Conservation (phyloP, 352 stramenopile genomes). For the Globisporangium sylvaticum region DNA sequence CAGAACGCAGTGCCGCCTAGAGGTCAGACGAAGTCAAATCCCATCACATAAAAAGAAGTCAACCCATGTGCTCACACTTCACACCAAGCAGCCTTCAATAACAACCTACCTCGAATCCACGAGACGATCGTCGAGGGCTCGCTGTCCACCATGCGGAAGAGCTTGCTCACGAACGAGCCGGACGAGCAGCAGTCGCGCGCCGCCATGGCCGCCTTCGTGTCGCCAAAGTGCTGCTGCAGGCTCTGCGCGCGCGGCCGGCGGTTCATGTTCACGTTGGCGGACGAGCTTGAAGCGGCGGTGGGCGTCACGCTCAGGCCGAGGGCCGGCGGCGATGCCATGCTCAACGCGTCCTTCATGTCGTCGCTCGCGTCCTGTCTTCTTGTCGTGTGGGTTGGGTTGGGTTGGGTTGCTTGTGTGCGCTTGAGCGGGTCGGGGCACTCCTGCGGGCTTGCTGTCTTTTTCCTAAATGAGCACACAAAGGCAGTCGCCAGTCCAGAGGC, state of each 20-base stretch:
- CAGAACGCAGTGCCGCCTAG: slow-evolving; percentile 86
- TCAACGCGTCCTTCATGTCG: slow-evolving; percentile 26
- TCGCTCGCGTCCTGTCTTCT: slow-evolving; percentile 12
- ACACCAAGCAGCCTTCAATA: not conserved
- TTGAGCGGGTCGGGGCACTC: not conserved
- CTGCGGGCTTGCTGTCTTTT: slow-evolving; percentile 41
- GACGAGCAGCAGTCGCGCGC: slow-evolving; percentile 52
- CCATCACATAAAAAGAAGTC: slow-evolving; percentile 5
- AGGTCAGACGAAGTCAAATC: not conserved
- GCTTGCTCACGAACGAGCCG: slow-evolving; percentile 82
- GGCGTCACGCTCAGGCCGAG: slow-evolving; percentile 12
- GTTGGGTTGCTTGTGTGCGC: not conserved
- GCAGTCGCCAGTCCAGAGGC: slow-evolving; percentile 22
- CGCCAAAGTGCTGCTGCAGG: slow-evolving; percentile 39
- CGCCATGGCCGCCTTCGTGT: slow-evolving; percentile 12
- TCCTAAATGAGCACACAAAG: slow-evolving; percentile 44
- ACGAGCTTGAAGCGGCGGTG: not conserved
- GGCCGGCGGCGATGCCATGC: not conserved
- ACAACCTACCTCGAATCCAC: slow-evolving; percentile 56
- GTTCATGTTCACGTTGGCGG: slow-evolving; percentile 12
- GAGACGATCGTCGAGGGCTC: slow-evolving; percentile 78
- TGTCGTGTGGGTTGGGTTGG: too few relatives aligned
- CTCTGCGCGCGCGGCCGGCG: slow-evolving; percentile 47
- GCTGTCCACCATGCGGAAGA: slow-evolving; percentile 83
- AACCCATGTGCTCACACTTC: not conserved